Evolutionary conservation across 495 filamentous ascomycete species (phyloP).

Genomic region (Neurospora hispaniola): DNA sequence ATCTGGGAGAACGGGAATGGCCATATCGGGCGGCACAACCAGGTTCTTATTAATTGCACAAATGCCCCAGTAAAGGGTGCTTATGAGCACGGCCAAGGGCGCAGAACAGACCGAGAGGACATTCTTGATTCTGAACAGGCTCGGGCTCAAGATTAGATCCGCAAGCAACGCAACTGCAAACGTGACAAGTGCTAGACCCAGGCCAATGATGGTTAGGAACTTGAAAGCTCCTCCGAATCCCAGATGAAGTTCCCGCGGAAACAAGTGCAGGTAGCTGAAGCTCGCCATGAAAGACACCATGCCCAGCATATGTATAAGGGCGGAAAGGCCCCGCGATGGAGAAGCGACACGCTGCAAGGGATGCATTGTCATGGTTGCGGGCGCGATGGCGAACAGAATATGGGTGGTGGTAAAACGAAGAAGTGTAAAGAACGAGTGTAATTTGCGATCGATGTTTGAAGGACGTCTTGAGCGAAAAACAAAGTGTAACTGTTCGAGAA

Average conservation of each 20-base stretch:
- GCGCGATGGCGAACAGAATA: not conserved
- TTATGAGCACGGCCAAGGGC: slow-evolving; percentile 73
- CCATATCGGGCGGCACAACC: slow-evolving; percentile 36
- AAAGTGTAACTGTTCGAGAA: not conserved
- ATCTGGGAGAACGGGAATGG: slow-evolving; percentile 44
- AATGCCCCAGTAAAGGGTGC: slow-evolving; percentile 76
- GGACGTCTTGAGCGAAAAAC: not conserved
- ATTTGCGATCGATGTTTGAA: not conserved
- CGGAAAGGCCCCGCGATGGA: slow-evolving; percentile 59
- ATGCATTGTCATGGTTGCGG: slow-evolving; percentile 33
- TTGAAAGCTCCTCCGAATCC: slow-evolving; percentile 79
- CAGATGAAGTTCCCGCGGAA: slow-evolving; percentile 42
- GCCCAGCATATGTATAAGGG: slow-evolving; percentile 58
- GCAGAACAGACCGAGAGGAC: slow-evolving; percentile 58
- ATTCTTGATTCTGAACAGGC: slow-evolving; percentile 67
- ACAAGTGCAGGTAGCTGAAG: slow-evolving; percentile 46
- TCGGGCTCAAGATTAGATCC: slow-evolving; percentile 55
- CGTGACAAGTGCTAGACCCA: slow-evolving; percentile 56
- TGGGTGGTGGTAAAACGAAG: not conserved
- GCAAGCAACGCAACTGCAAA: slow-evolving; percentile 63
- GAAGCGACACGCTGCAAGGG: slow-evolving; percentile 62
- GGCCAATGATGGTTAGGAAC: slow-evolving; percentile 75
- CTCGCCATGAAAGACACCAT: slow-evolving; percentile 57
- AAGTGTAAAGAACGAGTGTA: not conserved
- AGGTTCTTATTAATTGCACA: slow-evolving; percentile 51